phyloP scores from a whole-genome alignment of 1,139 yeast species.

The Candida dubliniensis region DNA sequence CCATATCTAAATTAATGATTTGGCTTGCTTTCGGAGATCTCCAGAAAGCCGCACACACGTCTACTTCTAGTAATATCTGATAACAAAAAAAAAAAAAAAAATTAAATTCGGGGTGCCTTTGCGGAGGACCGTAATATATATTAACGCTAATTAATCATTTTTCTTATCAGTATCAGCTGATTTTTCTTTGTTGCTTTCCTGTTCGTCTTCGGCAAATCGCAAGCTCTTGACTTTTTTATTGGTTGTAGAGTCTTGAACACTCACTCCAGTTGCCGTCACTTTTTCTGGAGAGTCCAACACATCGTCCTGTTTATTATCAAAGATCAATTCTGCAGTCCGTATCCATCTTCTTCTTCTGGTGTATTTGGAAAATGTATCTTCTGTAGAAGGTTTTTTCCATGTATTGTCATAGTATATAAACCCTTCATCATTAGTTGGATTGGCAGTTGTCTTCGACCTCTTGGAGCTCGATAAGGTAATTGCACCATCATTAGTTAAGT shows the following conservation, averaged over 20 bases:
- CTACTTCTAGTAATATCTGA: background rate
- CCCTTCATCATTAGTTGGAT: slow-evolving; percentile 81
- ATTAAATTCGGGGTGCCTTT: background rate
- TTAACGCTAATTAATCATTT: slow-evolving; percentile 7
- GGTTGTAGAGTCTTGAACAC: slow-evolving; percentile 7
- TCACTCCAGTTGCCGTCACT: slow-evolving; percentile 9
- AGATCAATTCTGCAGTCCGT: slow-evolving; percentile 84
- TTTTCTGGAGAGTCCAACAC: slow-evolving; percentile 11
- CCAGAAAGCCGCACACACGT: background rate
- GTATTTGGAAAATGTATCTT: slow-evolving; percentile 84
- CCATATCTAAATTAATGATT: no score
- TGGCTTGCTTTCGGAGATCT: background rate
- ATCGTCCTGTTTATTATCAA: slow-evolving; percentile 22
- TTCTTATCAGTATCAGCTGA: slow-evolving; percentile 14
- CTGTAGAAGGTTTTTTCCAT: slow-evolving; percentile 90
- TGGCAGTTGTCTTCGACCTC: slow-evolving; percentile 67
- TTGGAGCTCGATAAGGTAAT: slow-evolving; percentile 65
- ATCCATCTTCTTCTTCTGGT: slow-evolving; percentile 96
- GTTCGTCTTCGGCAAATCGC: slow-evolving; percentile 35
- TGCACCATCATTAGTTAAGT: slow-evolving; percentile 85
- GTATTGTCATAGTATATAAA: slow-evolving; percentile 87
- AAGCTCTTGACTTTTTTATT: slow-evolving; percentile 35
- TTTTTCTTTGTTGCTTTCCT: slow-evolving; percentile 12
- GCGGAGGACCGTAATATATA: background rate
- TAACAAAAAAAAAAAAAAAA: background rate